Evolutionary conservation across 1,284 basidiomycete species (phyloP).

Genomic region (Flammula alnicola): DNA sequence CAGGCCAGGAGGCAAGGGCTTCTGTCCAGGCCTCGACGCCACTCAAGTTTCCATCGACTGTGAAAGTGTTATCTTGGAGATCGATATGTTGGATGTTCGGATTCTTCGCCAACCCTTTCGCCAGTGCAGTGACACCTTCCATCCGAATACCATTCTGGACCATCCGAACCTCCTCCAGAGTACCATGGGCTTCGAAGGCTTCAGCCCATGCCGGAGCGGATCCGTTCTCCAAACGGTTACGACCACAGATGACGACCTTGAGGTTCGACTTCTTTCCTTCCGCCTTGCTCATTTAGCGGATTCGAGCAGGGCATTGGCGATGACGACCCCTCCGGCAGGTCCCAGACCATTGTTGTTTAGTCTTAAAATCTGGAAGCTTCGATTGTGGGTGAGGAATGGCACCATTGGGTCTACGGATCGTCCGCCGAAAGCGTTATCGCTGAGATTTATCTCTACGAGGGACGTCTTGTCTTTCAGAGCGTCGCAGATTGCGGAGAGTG

Average conservation of each 20-base stretch:
- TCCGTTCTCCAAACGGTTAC: conserved; percentile 94
- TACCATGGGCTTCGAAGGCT: conserved; percentile 86
- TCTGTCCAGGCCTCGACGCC: conserved; percentile 74
- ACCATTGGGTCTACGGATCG: conserved; percentile 96
- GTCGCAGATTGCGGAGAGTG: conserved; percentile 88
- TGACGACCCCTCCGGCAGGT: conserved; percentile 85
- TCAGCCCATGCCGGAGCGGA: conserved; percentile 85
- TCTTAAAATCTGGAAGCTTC: conserved; percentile 80
- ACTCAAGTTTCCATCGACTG: conserved; percentile 56
- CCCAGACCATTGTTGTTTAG: conserved; percentile 98
- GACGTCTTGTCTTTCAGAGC: conserved; percentile 81
- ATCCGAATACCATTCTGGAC: conserved; percentile 98
- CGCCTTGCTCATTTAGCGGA: conserved; percentile 75
- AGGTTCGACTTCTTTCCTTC: conserved; percentile 76
- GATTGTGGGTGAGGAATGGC: conserved; percentile 84
- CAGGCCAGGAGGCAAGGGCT: conserved; percentile 73
- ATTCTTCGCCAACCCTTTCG: conserved; percentile 76
- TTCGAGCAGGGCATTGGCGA: conserved; percentile 84
- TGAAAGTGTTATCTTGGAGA: conserved; percentile 96
- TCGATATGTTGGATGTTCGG: conserved; percentile 79
- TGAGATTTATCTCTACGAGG: conserved; percentile 89
- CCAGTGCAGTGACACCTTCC: conserved; percentile 88
- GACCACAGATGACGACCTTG: conserved; percentile 87
- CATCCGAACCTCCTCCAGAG: conserved; percentile 87
- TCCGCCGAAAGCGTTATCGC: conserved; percentile 97